Percentiles rank a stretch among this genome's conserved stretches.
phyloP scores from a whole-genome alignment of 768 basidiomycete genomes.

The Termitomyces titanicus region DNA sequence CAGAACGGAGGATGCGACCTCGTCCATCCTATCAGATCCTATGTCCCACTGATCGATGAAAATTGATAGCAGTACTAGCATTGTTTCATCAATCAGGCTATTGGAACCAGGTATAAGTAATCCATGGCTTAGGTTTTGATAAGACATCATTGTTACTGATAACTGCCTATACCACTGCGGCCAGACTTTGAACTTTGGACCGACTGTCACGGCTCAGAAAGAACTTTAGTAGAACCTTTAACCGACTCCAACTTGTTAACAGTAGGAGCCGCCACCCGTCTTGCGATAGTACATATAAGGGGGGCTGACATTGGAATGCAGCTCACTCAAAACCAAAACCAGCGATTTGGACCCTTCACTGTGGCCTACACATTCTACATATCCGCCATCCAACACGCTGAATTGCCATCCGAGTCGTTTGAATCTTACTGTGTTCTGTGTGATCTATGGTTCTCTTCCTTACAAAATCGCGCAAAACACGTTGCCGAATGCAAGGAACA shows the following conservation, averaged over 20 bases:
- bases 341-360: neutral
- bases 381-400: neutral
- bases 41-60: neutral
- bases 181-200: too few relatives aligned
- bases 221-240: too few relatives aligned
- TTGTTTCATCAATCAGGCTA: too few relatives aligned
- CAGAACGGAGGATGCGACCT: neutral
- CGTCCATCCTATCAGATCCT: too few relatives aligned
- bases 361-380: neutral
- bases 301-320: neutral
- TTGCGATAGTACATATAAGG: neutral
- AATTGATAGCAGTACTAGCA: too few relatives aligned
- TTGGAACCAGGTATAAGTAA: too few relatives aligned
- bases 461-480: constrained; percentile 14
- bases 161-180: too few relatives aligned
- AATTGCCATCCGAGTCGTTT: neutral
- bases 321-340: neutral
- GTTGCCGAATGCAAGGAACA: constrained; percentile 12
- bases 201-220: too few relatives aligned
- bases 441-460: constrained; percentile 17
- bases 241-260: too few relatives aligned
- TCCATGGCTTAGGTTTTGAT: too few relatives aligned
- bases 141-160: too few relatives aligned
- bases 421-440: constrained; percentile 18
- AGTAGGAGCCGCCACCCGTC: neutral